Evolutionary conservation across 371 early-diverging fungal genomes (phyloP).

Genomic region (Saksenaea oblongispora): DNA sequence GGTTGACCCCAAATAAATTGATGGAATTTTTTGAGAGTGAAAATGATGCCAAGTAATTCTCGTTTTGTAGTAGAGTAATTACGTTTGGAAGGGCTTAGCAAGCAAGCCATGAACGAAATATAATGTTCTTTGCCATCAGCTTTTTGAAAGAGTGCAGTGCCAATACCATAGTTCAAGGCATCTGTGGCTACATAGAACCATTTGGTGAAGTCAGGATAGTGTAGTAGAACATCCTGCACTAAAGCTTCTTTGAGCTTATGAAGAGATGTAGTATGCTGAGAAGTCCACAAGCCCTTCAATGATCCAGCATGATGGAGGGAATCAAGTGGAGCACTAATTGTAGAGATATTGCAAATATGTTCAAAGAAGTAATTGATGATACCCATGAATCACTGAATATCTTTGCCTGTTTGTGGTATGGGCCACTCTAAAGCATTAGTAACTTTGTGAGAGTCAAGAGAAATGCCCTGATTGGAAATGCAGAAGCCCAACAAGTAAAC

Average conservation of each 20-base stretch:
- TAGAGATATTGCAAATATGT: slow-evolving; percentile 15
- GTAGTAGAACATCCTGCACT: background rate
- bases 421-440: slow-evolving; percentile 14
- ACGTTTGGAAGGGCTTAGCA: background rate
- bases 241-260: slow-evolving; percentile 2
- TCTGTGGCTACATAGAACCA: slow-evolving; percentile 39
- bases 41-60: slow-evolving; percentile 6
- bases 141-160: slow-evolving; percentile 25
- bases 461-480: slow-evolving; percentile 13
- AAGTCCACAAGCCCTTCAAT: slow-evolving; percentile 1
- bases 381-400: slow-evolving; percentile 19
- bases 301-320: slow-evolving; percentile 9
- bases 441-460: slow-evolving; percentile 12
- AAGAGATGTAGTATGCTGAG: slow-evolving; percentile 1
- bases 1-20: slow-evolving; percentile 29
- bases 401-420: slow-evolving; percentile 6
- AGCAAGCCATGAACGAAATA: slow-evolving; percentile 9
- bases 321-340: slow-evolving; percentile 21
- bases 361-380: slow-evolving; percentile 26
- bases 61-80: slow-evolving; percentile 3
- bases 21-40: slow-evolving; percentile 21
- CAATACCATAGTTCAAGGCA: slow-evolving; percentile 35
- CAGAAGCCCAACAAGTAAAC: slow-evolving; percentile 18
- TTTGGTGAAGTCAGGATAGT: slow-evolving; percentile 13
- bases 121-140: slow-evolving; percentile 3